Conservation (phyloP, 129 eudicot genomes). For the Flaveria bidentis region DNA sequence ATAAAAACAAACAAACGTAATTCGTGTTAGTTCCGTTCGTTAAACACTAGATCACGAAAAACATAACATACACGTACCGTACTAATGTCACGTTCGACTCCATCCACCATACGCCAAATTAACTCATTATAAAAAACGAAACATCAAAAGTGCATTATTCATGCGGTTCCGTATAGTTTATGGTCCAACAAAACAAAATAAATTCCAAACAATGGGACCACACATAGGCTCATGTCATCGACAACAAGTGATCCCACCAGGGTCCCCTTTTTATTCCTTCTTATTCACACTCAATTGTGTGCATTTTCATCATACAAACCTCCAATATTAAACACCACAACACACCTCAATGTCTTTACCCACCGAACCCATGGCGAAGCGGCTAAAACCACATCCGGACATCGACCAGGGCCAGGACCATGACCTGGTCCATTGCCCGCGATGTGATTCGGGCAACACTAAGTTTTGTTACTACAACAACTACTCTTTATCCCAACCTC, state of each 20-base stretch:
- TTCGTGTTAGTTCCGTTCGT: too few species aligned
- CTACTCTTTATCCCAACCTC: constrained; percentile 87
- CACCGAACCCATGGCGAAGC: not conserved
- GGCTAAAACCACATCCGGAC: not conserved
- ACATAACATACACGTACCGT: too few species aligned
- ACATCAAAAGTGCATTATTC: too few species aligned
- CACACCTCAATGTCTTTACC: constrained; percentile 12
- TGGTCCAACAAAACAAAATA: constrained; percentile 1
- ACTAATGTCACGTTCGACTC: too few species aligned
- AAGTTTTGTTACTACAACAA: constrained; percentile 97
- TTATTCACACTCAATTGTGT: constrained; percentile 7
- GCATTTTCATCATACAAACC: not conserved
- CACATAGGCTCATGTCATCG: not conserved
- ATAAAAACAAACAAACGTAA: too few species aligned
- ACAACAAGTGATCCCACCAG: constrained; percentile 11
- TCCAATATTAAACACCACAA: not conserved
- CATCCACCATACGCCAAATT: too few species aligned
- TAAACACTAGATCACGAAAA: too few species aligned
- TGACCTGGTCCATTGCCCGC: constrained; percentile 58
- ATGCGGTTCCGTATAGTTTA: too few species aligned
- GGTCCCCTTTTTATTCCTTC: constrained; percentile 19
- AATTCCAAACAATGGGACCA: not conserved
- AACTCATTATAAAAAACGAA: too few species aligned
- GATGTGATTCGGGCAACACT: constrained; percentile 87
- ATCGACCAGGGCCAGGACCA: constrained; percentile 57